Conservation (phyloP, 805 yeast species). For the Ogataea populi-albae region DNA sequence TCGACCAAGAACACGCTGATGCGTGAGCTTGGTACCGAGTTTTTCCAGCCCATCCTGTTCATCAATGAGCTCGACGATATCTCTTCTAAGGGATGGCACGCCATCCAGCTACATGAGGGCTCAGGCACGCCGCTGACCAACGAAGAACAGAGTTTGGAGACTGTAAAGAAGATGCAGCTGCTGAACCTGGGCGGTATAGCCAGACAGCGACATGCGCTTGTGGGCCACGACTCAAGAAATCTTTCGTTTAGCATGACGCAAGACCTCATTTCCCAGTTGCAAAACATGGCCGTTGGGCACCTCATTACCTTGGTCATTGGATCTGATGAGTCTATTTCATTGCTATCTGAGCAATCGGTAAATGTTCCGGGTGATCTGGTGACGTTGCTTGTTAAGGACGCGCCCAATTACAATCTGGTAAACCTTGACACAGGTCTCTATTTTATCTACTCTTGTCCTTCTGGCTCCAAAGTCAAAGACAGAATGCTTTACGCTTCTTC, state of each 20-base stretch:
- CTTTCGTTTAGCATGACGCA: slow-evolving; percentile 11
- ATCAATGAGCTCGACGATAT: slow-evolving; percentile 59
- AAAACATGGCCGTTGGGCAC: slow-evolving; percentile 2
- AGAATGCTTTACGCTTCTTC: slow-evolving; percentile 92
- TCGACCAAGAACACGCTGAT: slow-evolving; percentile 78
- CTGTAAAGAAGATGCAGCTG: slow-evolving; percentile 44
- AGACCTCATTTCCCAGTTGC: slow-evolving; percentile 7
- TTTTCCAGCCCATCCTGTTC: slow-evolving; percentile 48
- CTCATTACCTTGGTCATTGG: slow-evolving; percentile 15
- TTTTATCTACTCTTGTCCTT: slow-evolving; percentile 86
- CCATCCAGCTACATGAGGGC: slow-evolving; percentile 35
- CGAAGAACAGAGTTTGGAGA: slow-evolving; percentile 52
- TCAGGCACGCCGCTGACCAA: slow-evolving; percentile 50
- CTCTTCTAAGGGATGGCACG: slow-evolving; percentile 45
- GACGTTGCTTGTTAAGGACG: slow-evolving; percentile 34
- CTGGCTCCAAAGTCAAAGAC: slow-evolving; percentile 83
- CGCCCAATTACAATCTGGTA: slow-evolving; percentile 61
- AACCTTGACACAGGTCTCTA: slow-evolving; percentile 39
- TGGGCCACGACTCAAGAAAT: slow-evolving; percentile 16
- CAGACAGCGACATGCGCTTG: slow-evolving; percentile 22
- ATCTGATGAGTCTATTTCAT: slow-evolving; percentile 9
- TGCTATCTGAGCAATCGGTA: slow-evolving; percentile 14
- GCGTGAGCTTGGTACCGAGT: slow-evolving; percentile 64
- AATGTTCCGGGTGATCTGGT: slow-evolving; percentile 25
- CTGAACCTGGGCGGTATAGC: slow-evolving; percentile 33